Evolutionary conservation across 169 alveolate genomes (phyloP), one percentile per base, ranked within the genome.

Genomic region (Eimeria tenella): DNA sequence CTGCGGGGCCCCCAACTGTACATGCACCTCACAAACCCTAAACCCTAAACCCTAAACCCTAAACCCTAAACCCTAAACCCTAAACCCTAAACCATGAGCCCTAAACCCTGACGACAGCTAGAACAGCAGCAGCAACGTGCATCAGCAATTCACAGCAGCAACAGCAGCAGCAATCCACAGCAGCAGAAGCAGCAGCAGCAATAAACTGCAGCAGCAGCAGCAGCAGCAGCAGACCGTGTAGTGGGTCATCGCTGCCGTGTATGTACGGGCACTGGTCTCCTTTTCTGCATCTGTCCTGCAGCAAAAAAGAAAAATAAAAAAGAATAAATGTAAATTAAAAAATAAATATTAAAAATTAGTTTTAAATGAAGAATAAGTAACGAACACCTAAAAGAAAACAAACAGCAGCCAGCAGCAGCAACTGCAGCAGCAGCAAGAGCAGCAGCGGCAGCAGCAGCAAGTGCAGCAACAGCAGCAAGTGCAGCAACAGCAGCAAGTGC

Each of bases 221-320:
- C 42, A 31, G 42, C 42, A 31, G 42, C 42, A 58, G 19, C 68
- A 17, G 11, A 68, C 77, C 77, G 31, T 68, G 77, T 0, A 68
- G 77, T 8, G 77, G 77, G 31, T 68, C 77, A n/a, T 68, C 77
- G 31, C n/a, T 68, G 77, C 77, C 77, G 31, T 68, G 77, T 17
- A 68, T 68, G n/a, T 68, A 68, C n/a, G 77, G 77, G 77, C 77
- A 68, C 77, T 68, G 77, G 31, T 68, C 77, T 13, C 77, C 77
- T 68, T 68, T 68, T 1, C 77, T 15, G 31, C 77, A 68, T n/a
- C 77, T 13, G n/a, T 68, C 77, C 77, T 68, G 77, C 77, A 68
- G 49, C 42, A 31, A 68, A 23, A 2, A n/a, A 7, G 31, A n/a
- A 17, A 23, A 68, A 11, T 10, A 23, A 15, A 68, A 17, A 15